These are phyloP conservation scores for Cystobasidiaceae sp. DNA, from an alignment of 1,284 basidiomycete genomes.

Conservation along the genomic window DNA sequence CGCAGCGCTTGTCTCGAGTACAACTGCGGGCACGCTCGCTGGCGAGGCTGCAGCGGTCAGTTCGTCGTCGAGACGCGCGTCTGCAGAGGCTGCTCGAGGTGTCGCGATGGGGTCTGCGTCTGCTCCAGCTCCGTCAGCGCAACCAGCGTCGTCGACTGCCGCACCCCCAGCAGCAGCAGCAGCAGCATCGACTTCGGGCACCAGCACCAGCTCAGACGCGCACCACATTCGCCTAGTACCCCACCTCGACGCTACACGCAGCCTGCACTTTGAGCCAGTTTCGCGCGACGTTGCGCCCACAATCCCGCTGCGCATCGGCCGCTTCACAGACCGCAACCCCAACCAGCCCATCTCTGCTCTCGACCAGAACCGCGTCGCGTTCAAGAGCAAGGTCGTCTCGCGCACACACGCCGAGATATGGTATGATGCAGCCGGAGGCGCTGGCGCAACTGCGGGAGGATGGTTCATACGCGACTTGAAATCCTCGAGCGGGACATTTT, in stretches of 20 bases:
- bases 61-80: neutral
- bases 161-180: neutral
- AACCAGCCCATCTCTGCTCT: slow-evolving; percentile 55
- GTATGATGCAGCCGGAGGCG: slow-evolving; percentile 52
- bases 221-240: slow-evolving; percentile 75
- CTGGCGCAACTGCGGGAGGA: slow-evolving; percentile 11
- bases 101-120: neutral
- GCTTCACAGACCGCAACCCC: slow-evolving; percentile 47
- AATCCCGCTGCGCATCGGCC: slow-evolving; percentile 50
- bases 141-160: neutral
- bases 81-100: neutral
- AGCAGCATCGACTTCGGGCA: neutral
- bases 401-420: slow-evolving; percentile 93
- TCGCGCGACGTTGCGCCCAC: slow-evolving; percentile 63
- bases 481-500: slow-evolving; percentile 84
- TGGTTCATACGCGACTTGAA: slow-evolving; percentile 87
- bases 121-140: neutral
- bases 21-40: too few species aligned
- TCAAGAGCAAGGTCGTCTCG: slow-evolving; percentile 93
- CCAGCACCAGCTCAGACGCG: slow-evolving; percentile 37
- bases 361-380: slow-evolving; percentile 68
- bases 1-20: neutral
- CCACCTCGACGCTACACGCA: slow-evolving; percentile 82
- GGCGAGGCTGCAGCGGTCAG: neutral
- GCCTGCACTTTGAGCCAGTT: slow-evolving; percentile 89